Conservation (phyloP, 495 filamentous ascomycete genomes). For the Trichoderma erinaceum region DNA sequence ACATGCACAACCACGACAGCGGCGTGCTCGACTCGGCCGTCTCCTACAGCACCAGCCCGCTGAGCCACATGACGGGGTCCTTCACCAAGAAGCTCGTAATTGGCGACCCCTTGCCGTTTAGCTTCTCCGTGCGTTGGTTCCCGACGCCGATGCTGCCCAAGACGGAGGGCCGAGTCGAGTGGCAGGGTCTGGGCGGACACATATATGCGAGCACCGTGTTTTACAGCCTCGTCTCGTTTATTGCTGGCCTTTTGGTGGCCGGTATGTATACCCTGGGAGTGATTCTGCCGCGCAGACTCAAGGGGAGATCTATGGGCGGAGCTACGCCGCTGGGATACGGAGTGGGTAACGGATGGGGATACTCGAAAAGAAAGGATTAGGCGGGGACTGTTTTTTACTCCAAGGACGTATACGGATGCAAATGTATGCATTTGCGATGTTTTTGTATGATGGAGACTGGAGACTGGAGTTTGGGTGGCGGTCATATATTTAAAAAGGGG, state of each 20-base stretch:
- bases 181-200: slow-evolving; percentile 59
- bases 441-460: not conserved
- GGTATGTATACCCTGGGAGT: slow-evolving; percentile 58
- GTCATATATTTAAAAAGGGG: not conserved
- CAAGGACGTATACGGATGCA: too few relatives aligned
- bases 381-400: not conserved
- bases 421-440: not conserved
- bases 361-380: slow-evolving; percentile 41
- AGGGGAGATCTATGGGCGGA: slow-evolving; percentile 44
- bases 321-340: slow-evolving; percentile 48
- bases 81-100: slow-evolving; percentile 64
- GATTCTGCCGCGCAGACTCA: slow-evolving; percentile 51
- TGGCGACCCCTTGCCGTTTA: slow-evolving; percentile 75
- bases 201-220: slow-evolving; percentile 60
- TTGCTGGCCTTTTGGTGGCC: slow-evolving; percentile 47
- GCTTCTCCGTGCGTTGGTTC: slow-evolving; percentile 81
- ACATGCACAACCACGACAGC: slow-evolving; percentile 48
- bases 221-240: slow-evolving; percentile 54
- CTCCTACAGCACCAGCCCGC: slow-evolving; percentile 76
- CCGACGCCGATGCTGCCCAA: slow-evolving; percentile 61
- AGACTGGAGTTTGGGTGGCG: not conserved
- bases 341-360: slow-evolving; percentile 52
- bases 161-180: slow-evolving; percentile 47
- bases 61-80: slow-evolving; percentile 50
- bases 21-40: slow-evolving; percentile 77